Conservation (phyloP, 768 basidiomycete species). For the Boletus insuetus region DNA sequence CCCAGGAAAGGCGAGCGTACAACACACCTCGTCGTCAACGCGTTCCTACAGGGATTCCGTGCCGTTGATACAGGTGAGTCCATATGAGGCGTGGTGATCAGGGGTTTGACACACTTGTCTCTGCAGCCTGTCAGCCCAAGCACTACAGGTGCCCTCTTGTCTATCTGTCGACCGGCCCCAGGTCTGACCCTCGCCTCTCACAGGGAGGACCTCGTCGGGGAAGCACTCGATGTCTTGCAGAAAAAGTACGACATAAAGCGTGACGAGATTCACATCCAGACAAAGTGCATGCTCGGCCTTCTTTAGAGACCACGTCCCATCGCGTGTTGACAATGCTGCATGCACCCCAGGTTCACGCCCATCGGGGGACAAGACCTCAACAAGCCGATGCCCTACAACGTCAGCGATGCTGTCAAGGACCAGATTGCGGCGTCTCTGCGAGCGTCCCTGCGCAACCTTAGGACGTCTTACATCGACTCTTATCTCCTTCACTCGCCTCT, state of each 20-base stretch:
- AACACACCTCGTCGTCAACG: constrained; percentile 60
- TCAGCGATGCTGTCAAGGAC: constrained; percentile 44
- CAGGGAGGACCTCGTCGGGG: constrained; percentile 80
- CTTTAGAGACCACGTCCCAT: background rate
- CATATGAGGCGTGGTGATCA: constrained; percentile 3
- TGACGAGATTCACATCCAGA: constrained; percentile 74
- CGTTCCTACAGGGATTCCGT: constrained; percentile 73
- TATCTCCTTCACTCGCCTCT: constrained; percentile 80
- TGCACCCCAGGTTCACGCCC: constrained; percentile 59
- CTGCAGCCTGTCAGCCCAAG: constrained; percentile 64
- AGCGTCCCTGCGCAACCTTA: constrained; percentile 64
- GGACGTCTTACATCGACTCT: constrained; percentile 72
- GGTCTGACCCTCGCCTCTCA: background rate
- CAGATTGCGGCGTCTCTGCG: constrained; percentile 65
- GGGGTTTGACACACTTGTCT: constrained; percentile 11
- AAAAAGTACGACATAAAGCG: constrained; percentile 60
- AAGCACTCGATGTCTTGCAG: constrained; percentile 57
- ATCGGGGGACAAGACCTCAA: constrained; percentile 67
- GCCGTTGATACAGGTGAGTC: constrained; percentile 79
- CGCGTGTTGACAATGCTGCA: background rate
- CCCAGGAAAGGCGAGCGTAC: constrained; percentile 78
- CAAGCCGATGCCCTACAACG: constrained; percentile 74
- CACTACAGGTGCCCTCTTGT: constrained; percentile 55
- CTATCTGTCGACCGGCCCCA: background rate
- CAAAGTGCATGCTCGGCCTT: constrained; percentile 51